Percentiles rank a stretch among this genome's conserved stretches.
Evolutionary conservation across 768 basidiomycete species (phyloP).

Genomic region (Exidia glandulosa): DNA sequence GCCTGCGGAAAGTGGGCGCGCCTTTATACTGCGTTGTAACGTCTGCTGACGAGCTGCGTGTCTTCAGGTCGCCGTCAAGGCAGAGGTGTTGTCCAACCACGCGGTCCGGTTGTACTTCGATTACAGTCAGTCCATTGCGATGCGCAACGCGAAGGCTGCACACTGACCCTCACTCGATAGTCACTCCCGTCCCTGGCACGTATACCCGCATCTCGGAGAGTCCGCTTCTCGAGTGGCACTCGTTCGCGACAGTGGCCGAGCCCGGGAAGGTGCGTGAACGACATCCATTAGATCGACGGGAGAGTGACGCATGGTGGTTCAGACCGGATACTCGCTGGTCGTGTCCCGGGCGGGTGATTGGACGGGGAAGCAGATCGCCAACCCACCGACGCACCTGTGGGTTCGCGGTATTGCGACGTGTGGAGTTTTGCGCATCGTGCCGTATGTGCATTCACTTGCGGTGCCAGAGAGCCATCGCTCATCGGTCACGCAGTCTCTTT

Average conservation of each 20-base stretch:
- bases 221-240: slow-evolving; percentile 48
- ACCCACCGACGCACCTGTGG: slow-evolving; percentile 45
- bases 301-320: slow-evolving; percentile 15
- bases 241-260: slow-evolving; percentile 43
- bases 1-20: slow-evolving; percentile 48
- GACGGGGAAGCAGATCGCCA: slow-evolving; percentile 41
- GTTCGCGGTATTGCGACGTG: slow-evolving; percentile 46
- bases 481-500: neutral
- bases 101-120: slow-evolving; percentile 50
- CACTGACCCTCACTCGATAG: slow-evolving; percentile 12
- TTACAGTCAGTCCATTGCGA: slow-evolving; percentile 29
- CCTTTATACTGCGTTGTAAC: too few species aligned
- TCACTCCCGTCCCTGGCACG: slow-evolving; percentile 34
- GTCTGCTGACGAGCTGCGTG: too few species aligned
- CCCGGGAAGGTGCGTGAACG: slow-evolving; percentile 5
- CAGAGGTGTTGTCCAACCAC: slow-evolving; percentile 43
- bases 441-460: slow-evolving; percentile 29
- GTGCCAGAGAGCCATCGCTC: neutral
- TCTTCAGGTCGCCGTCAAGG: slow-evolving; percentile 36
- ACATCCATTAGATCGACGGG: neutral
- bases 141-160: neutral
- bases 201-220: slow-evolving; percentile 31
- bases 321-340: slow-evolving; percentile 43
- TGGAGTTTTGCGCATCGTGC: slow-evolving; percentile 43
- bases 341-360: slow-evolving; percentile 51